phyloP scores from a whole-genome alignment of 2,329 filamentous ascomycete species.

The Aspergillus latus region DNA sequence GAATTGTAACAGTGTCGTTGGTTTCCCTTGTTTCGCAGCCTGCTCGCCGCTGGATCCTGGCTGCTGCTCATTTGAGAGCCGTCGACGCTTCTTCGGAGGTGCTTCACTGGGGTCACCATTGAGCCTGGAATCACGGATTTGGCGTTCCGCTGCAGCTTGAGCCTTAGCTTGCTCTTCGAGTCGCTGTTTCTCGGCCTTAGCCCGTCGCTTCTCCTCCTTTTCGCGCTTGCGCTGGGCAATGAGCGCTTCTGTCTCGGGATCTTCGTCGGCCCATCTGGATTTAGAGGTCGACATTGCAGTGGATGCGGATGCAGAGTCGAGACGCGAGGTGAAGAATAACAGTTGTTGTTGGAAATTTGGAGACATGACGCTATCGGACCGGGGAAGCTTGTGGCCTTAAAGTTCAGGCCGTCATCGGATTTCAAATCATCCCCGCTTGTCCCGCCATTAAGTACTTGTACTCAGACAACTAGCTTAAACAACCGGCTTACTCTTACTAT shows the following conservation, averaged over 20 bases:
- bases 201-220: slow-evolving; percentile 84
- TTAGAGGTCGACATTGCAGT: slow-evolving; percentile 57
- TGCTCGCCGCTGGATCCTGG: slow-evolving; percentile 21
- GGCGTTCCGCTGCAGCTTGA: slow-evolving; percentile 22
- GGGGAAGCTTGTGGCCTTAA: slow-evolving; percentile 20
- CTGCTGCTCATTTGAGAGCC: slow-evolving; percentile 59
- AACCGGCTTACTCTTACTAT: neutral
- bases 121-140: slow-evolving; percentile 14
- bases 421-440: slow-evolving; percentile 25
- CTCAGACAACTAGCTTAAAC: neutral
- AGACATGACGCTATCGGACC: slow-evolving; percentile 28
- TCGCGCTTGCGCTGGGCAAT: slow-evolving; percentile 68
- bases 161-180: slow-evolving; percentile 34
- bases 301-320: slow-evolving; percentile 19
- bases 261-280: slow-evolving; percentile 86
- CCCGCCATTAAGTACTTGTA: slow-evolving; percentile 21
- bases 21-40: slow-evolving; percentile 33
- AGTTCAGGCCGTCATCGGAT: slow-evolving; percentile 15
- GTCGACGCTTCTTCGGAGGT: slow-evolving; percentile 57
- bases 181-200: slow-evolving; percentile 69
- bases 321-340: neutral
- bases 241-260: slow-evolving; percentile 74
- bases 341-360: slow-evolving; percentile 12
- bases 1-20: slow-evolving; percentile 70
- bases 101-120: slow-evolving; percentile 32